These are phyloP conservation scores for Stropharia rugosoannulata DNA, from an alignment of 768 basidiomycete species.

Conservation along the genomic window DNA sequence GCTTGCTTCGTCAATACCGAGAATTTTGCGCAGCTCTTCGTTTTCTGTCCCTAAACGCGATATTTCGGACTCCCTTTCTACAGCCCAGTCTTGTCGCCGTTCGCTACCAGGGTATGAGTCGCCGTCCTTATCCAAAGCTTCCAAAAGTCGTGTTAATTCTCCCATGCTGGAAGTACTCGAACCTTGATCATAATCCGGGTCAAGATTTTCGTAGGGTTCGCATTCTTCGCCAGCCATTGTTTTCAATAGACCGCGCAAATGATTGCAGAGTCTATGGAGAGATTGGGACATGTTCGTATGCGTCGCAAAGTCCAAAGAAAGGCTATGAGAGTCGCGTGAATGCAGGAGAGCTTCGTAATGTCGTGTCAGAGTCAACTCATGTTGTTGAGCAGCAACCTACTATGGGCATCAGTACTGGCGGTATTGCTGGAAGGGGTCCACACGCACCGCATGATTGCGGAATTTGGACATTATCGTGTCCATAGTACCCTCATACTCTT, in stretches of 20 bases:
- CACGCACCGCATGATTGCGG: slow-evolving; percentile 81
- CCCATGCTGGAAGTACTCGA: slow-evolving; percentile 30
- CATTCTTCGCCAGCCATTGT: slow-evolving; percentile 64
- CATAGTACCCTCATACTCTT: slow-evolving; percentile 93
- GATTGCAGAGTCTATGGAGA: slow-evolving; percentile 68
- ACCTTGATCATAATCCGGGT: slow-evolving; percentile 37
- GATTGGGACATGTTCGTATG: slow-evolving; percentile 63
- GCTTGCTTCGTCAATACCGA: slow-evolving; percentile 68
- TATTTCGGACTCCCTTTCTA: slow-evolving; percentile 88
- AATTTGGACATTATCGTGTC: slow-evolving; percentile 98
- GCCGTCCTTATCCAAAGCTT: slow-evolving; percentile 37
- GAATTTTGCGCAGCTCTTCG: slow-evolving; percentile 64
- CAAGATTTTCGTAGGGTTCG: slow-evolving; percentile 36
- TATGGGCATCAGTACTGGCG: slow-evolving; percentile 5
- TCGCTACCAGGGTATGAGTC: slow-evolving; percentile 30
- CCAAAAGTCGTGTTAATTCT: slow-evolving; percentile 42
- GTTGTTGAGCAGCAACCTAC: slow-evolving; percentile 88
- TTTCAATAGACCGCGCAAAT: slow-evolving; percentile 70
- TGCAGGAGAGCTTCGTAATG: slow-evolving; percentile 87
- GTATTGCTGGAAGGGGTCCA: slow-evolving; percentile 2
- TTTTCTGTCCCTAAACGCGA: slow-evolving; percentile 82
- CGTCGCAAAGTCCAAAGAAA: slow-evolving; percentile 54
- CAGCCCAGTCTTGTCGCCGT: slow-evolving; percentile 74
- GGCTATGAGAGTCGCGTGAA: slow-evolving; percentile 56
- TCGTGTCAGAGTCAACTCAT: slow-evolving; percentile 81